Evolutionary conservation across 768 basidiomycete species (phyloP).

Genomic region (Auriscalpium orientale): DNA sequence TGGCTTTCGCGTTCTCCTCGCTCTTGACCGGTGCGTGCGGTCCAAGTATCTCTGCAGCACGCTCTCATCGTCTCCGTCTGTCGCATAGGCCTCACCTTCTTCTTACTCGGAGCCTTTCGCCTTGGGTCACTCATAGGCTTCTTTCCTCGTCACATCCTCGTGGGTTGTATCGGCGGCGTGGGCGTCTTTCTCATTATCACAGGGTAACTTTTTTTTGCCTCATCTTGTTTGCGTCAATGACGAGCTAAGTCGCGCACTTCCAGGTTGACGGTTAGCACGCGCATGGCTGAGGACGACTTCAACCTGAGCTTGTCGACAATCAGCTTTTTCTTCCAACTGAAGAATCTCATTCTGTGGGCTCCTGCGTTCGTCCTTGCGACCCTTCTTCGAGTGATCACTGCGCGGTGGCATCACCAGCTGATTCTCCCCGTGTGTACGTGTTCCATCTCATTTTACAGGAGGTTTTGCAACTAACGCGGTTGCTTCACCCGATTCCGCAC

Average conservation of each 20-base stretch:
- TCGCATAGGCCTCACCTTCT: slow-evolving; percentile 64
- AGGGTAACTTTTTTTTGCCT: slow-evolving; percentile 43
- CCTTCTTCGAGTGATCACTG: slow-evolving; percentile 72
- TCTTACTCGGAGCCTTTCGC: slow-evolving; percentile 76
- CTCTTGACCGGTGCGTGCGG: slow-evolving; percentile 68
- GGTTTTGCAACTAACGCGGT: not conserved
- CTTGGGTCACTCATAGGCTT: slow-evolving; percentile 87
- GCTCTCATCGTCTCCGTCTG: not conserved
- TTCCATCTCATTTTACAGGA: slow-evolving; percentile 2
- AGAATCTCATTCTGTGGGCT: slow-evolving; percentile 70
- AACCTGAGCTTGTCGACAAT: slow-evolving; percentile 58
- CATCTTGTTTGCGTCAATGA: not conserved
- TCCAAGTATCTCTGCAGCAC: too few relatives aligned
- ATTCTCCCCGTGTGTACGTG: slow-evolving; percentile 81
- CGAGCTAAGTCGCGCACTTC: not conserved
- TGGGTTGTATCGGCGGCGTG: slow-evolving; percentile 97
- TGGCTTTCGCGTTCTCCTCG: slow-evolving; percentile 81
- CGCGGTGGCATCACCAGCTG: slow-evolving; percentile 76
- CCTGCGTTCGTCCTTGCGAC: slow-evolving; percentile 73
- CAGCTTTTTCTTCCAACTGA: slow-evolving; percentile 55
- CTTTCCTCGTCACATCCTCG: slow-evolving; percentile 92
- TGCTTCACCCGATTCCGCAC: too few relatives aligned
- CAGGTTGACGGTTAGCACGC: slow-evolving; percentile 79
- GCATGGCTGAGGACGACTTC: slow-evolving; percentile 74
- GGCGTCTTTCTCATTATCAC: slow-evolving; percentile 89